Evolutionary conservation across 176 grass and related monocot species (phyloP), one percentile per base, ranked within the genome.

Genomic region (Poa annua): DNA sequence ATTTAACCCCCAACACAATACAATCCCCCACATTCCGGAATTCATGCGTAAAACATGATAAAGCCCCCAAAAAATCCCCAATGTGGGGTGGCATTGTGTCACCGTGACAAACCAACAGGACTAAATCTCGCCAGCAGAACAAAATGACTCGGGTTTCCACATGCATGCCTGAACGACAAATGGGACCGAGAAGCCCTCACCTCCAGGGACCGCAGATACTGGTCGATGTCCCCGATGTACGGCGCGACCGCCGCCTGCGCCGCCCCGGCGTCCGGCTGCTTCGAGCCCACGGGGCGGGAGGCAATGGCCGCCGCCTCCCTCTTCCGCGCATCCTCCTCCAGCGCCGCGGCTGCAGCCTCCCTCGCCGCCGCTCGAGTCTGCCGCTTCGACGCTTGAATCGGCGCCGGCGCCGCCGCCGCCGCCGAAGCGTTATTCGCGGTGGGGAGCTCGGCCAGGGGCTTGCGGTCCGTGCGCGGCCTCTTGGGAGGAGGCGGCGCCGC

Each of bases 161-260:
- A 44, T 0, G 24, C 71, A 6, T 19, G 15, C 0, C 15, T 8
- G 7, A 15, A 16, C 15, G 14, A 32, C 25, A 51, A 74, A 16
- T 11, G 15, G 71, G 2, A 51, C 11, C 71, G 45, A 20, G 66
- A 52, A 77, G 61, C 8, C 45, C 79, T 92, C 79, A 92, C 90
- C 79, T 92, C 90, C 67, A 88, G 48, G 42, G 68, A 83, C 34
- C 86, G 79, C 48, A 86, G 52, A 75, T 92, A 86, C 4, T 25
- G 73, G 21, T 83, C 69, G 60, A 92, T 88, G 7, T 83, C 86
- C 35, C 9, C 42, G 38, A 73, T 15, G 52, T 88, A 88, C 9
- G 83, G 71, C 34, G 11, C 64, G 13, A 85, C 72, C 1, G 71
- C 65, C 63, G 42, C 63, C 63, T 62, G 63, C 33, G 82, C 71